These are phyloP conservation scores for Oehlia diaphana DNA, from an alignment of 192 early-diverging fungal genomes.

Conservation along the genomic window DNA sequence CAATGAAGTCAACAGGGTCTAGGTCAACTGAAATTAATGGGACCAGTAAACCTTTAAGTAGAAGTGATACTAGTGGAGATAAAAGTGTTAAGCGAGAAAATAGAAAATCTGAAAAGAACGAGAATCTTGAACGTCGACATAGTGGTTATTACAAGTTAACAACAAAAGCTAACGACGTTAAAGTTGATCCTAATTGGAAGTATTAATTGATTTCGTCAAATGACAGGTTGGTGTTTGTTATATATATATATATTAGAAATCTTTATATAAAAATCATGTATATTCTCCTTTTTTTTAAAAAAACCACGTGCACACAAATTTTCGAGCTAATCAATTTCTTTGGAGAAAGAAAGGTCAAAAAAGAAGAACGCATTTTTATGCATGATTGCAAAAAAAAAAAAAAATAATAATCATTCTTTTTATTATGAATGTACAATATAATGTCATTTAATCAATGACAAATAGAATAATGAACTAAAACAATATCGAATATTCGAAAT, in stretches of 20 bases:
- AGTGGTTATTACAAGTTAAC: background rate
- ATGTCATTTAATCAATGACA: too few species aligned
- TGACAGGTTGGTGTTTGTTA: background rate
- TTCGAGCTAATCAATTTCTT: too few species aligned
- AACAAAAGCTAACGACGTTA: background rate
- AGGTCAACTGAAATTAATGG: background rate
- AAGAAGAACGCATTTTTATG: too few species aligned
- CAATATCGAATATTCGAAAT: too few species aligned
- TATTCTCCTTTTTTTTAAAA: background rate
- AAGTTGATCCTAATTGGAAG: background rate
- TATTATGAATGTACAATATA: too few species aligned
- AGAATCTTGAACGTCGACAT: background rate
- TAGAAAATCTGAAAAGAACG: background rate
- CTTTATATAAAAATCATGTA: background rate
- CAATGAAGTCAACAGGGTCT: background rate
- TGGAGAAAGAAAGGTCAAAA: too few species aligned
- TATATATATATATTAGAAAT: background rate
- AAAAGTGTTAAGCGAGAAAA: background rate
- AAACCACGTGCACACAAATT: too few species aligned
- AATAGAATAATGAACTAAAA: too few species aligned
- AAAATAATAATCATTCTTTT: too few species aligned
- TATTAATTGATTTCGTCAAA: background rate
- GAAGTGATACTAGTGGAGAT: background rate
- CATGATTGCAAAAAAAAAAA: too few species aligned
- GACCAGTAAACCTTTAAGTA: background rate